Evolutionary conservation across 345 rosid genomes (phyloP), one percentile per base, ranked within the genome.

Genomic region (Heritiera littoralis): DNA sequence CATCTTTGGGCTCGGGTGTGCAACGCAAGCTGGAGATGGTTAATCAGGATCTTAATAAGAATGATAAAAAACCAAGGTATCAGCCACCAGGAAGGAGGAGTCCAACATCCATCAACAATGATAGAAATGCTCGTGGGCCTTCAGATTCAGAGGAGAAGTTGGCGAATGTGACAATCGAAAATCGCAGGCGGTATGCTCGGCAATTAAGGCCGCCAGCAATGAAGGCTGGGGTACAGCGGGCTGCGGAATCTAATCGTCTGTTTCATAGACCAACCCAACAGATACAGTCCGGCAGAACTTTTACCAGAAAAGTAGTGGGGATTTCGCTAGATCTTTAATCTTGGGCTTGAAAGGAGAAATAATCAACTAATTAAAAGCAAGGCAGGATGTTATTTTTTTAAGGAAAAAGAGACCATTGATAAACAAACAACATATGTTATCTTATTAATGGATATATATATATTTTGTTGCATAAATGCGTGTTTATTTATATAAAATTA

Each of bases 31-130:
- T 85, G 83, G 89, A 90, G 46, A 77, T 89, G 88, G 86, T 75
- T 71, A 86, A 84, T 79, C 86, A 88, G 92, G 89, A 83, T 88
- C 83, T 85, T 3, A 72, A 82, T 46, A 87, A 85, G 88, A 86
- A 83, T 71, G 86, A 85, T 32, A 90, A 66, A 79, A 92, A 85
- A 78, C 83, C 85, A 43, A 92, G 79, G 80, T 94, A 94, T 87
- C 91, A 78, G 55, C 92, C 93, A 38, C 97, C 90, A 1, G 95
- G 91, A 81, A 90, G 86, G 89, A 92, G 83, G 82, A 90, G 88
- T 82, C 92, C 92, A 65, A 71, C 86, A 7, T 46, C 83, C 12
- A 51, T 85, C 28, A 84, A 78, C 83, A 90, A 86, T 86, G 86
- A 78, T 40, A 83, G 83, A 79, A 74, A n/a, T 75, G 66, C 78